Evolutionary conservation across 805 yeast genomes (phyloP).

Genomic region (Ogataea thermomethanolica): DNA sequence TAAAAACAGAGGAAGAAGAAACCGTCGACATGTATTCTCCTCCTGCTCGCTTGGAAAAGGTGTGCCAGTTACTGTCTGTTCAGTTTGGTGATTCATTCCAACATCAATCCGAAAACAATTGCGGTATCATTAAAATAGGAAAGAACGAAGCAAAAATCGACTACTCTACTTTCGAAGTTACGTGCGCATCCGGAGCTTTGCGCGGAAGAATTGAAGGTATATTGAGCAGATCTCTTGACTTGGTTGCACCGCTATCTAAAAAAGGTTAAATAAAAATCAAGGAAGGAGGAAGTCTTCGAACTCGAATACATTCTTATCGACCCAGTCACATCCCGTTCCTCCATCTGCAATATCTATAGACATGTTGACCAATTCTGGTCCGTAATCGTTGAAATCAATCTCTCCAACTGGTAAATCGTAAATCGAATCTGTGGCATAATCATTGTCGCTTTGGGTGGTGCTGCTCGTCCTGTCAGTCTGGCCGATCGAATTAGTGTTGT

Average conservation of each 20-base stretch:
- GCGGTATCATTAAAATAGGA: constrained; percentile 70
- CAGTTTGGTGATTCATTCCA: constrained; percentile 84
- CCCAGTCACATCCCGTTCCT: constrained; percentile 59
- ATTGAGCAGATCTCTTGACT: constrained; percentile 67
- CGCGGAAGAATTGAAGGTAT: constrained; percentile 81
- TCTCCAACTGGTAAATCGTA: constrained; percentile 20
- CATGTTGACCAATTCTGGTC: constrained; percentile 19
- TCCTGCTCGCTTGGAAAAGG: constrained; percentile 45
- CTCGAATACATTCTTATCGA: constrained; percentile 45
- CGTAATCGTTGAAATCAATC: constrained; percentile 26
- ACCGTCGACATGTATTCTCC: constrained; percentile 25
- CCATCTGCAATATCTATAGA: constrained; percentile 28
- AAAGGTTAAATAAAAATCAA: constrained; percentile 1
- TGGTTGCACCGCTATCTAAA: constrained; percentile 79
- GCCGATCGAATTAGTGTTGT: background rate
- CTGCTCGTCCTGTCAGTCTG: background rate
- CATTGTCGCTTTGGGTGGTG: background rate
- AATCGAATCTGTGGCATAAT: background rate
- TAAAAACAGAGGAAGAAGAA: constrained; percentile 13
- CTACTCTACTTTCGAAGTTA: constrained; percentile 60
- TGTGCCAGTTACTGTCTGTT: constrained; percentile 62
- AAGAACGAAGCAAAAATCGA: constrained; percentile 68
- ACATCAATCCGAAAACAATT: constrained; percentile 37
- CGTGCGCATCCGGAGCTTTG: constrained; percentile 69
- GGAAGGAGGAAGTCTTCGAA: constrained; percentile 31